These are phyloP conservation scores for Vaccinium corymbosum DNA, from an alignment of 148 eudicot genomes.

Conservation along the genomic window DNA sequence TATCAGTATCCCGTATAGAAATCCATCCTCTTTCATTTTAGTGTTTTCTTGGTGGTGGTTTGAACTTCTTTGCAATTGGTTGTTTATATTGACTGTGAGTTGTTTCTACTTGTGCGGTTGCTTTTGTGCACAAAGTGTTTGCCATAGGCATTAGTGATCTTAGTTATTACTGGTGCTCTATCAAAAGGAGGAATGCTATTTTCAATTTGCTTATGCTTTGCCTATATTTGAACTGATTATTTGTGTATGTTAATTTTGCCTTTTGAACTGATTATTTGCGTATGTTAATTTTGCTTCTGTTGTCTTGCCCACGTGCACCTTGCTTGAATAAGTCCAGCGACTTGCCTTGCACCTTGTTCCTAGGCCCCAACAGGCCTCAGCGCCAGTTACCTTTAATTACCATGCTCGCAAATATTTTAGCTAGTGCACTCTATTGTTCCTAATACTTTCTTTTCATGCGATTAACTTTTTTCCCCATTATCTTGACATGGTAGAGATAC, in stretches of 20 bases:
- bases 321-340: not conserved
- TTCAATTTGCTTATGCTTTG: not conserved
- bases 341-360: not conserved
- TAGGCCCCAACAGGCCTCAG: not conserved
- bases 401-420: not conserved
- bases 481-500: not conserved
- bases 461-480: not conserved
- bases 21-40: no score
- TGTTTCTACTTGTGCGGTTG: not conserved
- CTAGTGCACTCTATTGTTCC: not conserved
- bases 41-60: no score
- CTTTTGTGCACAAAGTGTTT: not conserved
- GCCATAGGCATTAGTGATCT: not conserved
- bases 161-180: not conserved
- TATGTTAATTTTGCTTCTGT: not conserved
- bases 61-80: no score
- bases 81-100: not conserved
- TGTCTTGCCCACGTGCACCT: not conserved
- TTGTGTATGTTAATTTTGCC: not conserved
- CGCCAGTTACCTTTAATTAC: not conserved
- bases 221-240: not conserved
- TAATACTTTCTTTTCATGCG: not conserved
- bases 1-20: not conserved
- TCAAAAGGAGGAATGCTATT: not conserved
- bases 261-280: not conserved